These are phyloP conservation scores for Thermochaetoides thermophila DNA, from an alignment of 495 filamentous ascomycete genomes.

Conservation along the genomic window DNA sequence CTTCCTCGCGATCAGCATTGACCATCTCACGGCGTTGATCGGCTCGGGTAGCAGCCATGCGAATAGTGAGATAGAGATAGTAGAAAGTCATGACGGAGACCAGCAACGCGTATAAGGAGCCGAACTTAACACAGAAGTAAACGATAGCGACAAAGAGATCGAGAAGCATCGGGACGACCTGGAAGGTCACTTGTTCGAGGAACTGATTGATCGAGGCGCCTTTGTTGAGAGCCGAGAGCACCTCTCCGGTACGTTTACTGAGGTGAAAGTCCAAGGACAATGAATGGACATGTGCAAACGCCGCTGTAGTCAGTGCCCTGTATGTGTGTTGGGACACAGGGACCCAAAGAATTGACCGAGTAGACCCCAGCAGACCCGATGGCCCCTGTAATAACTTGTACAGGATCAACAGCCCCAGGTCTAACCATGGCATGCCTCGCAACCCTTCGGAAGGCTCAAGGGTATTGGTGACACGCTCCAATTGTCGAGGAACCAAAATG, in stretches of 20 bases:
- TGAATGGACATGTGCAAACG: constrained; percentile 92
- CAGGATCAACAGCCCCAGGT: constrained; percentile 63
- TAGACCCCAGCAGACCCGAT: constrained; percentile 70
- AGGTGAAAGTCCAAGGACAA: constrained; percentile 94
- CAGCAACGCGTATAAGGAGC: constrained; percentile 84
- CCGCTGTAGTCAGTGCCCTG: constrained; percentile 79
- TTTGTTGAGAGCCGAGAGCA: constrained; percentile 87
- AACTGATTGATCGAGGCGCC: constrained; percentile 94
- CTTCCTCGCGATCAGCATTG: constrained; percentile 84
- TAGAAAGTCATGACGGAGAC: constrained; percentile 86
- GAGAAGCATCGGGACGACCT: constrained; percentile 85
- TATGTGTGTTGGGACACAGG: constrained; percentile 95
- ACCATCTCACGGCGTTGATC: constrained; percentile 86
- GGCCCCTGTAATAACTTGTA: constrained; percentile 78
- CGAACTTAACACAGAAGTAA: constrained; percentile 68
- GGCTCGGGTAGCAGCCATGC: constrained; percentile 85
- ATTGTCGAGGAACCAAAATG: constrained; percentile 61
- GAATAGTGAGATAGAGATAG: constrained; percentile 89
- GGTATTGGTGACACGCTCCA: constrained; percentile 55
- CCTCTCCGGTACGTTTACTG: constrained; percentile 91
- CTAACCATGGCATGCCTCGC: constrained; percentile 22
- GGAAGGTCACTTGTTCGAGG: constrained; percentile 88
- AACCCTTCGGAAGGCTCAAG: constrained; percentile 26
- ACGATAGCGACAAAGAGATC: constrained; percentile 77
- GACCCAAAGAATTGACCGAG: constrained; percentile 78